Evolutionary conservation across 768 basidiomycete genomes (phyloP), one percentile per base, ranked within the genome.

Genomic region (Mycena metata): DNA sequence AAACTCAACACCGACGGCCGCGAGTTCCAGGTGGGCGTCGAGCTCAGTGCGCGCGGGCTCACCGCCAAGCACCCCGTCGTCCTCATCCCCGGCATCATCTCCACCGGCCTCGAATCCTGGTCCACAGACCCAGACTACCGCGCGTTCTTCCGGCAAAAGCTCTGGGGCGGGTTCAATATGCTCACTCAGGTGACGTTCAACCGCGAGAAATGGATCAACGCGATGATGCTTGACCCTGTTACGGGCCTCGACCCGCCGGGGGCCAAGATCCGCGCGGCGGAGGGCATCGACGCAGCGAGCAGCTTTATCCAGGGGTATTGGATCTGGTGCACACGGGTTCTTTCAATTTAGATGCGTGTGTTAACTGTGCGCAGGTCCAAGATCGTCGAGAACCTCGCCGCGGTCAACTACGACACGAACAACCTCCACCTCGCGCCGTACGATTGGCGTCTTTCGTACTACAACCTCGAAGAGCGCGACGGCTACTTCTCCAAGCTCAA

Each of bases 31-130:
- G 91, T 90, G 4, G 94, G 93, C 41, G 91, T 93, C 60, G 79
- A 79, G 39, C 88, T 93, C 75, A 88, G 87, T 62, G 85, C 80
- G 6, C 84, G 88, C 47, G 91, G 91, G 2, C 79, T 94, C 58
- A 82, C 80, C 59, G 94, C 94, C 8, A 79, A 90, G 61, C 84
- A 93, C 76, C 96, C 96, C 0, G 87, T 96, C 15, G 85, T 97
- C 3, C 81, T 98, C n/a, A 86, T 96, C 26, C 96, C 96, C 6
- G 96, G 96, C 2, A 91, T 97, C 57, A 90, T 96, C 42, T 96
- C 94, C 1, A 96, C 96, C 1, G 91, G 93, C 6, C 81, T 98
- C 66, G 96, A 98, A 76, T 96, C 94, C 9, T 99, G 98, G 97
- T 92, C 94, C 6, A 97, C 97, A 0, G 84, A 89, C 7, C 90